These are phyloP conservation scores for Cladosporium sp. DNA, from an alignment of 2,329 filamentous ascomycete genomes.

Conservation along the genomic window DNA sequence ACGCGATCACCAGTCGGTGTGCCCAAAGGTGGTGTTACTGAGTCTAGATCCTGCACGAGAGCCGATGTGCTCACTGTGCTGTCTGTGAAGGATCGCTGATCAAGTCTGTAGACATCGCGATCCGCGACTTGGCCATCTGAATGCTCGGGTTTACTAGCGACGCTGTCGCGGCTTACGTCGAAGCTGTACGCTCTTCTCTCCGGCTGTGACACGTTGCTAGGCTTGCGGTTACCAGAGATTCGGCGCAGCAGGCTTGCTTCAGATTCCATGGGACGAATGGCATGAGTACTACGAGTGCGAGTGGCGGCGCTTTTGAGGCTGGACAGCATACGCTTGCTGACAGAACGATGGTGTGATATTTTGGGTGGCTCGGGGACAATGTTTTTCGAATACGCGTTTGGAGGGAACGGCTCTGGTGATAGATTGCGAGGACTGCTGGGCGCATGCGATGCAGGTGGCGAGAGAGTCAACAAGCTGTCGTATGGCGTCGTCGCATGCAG, in stretches of 20 bases:
- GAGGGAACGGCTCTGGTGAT: background rate
- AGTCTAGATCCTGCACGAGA: constrained; percentile 14
- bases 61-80: constrained; percentile 30
- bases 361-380: constrained; percentile 17
- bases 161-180: constrained; percentile 31
- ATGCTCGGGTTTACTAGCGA: constrained; percentile 15
- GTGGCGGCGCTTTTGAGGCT: constrained; percentile 37
- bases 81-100: constrained; percentile 30
- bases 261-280: constrained; percentile 28
- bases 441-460: background rate
- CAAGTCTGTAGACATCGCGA: background rate
- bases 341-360: constrained; percentile 34
- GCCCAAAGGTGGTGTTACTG: constrained; percentile 8
- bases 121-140: background rate
- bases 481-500: background rate
- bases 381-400: background rate
- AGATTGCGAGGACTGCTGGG: background rate
- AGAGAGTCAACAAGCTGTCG: background rate
- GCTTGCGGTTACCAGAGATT: constrained; percentile 32
- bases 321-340: constrained; percentile 38
- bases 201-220: constrained; percentile 22
- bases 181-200: constrained; percentile 31
- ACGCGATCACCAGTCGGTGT: constrained; percentile 1
- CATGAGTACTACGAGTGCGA: constrained; percentile 32
- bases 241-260: constrained; percentile 33